Base-by-base conservation (phyloP, 192 early-diverging fungal species). In the Coemansia umbellata region DNA sequence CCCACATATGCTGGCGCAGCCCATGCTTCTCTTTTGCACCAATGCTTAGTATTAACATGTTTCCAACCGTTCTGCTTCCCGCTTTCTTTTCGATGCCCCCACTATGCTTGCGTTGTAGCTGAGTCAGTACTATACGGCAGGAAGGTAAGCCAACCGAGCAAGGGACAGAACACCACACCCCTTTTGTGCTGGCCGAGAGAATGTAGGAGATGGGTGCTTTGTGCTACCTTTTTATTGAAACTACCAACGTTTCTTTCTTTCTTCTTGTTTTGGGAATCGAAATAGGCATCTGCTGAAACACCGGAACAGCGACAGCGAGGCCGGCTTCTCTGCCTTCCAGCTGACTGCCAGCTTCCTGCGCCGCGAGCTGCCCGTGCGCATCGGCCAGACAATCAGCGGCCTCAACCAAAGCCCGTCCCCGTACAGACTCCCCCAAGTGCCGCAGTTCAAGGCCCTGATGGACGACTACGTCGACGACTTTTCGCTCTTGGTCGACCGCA, bases 341-440 rank as follows among this genome's bases (percentile, higher is more conserved):
- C 64, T 78, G 31, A 67, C 82, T 3, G 80, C 82, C 1, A 60
- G 64, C 27, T 83, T 83, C 31, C 37, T 83, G 53, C 63, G 81
- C 60, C 78, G 71, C 44, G 80, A 83, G 47, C 60, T 83, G 39
- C 78, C 80, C 15, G 77, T 81, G 37, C 74, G 82, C n/a, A 66
- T 83, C 19, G 78, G 78, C 8, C 80, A 83, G 53, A 77, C 80
- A 4, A 58, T 78, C 14, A 69, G 59, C 6, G 63, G 78, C 35
- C 67, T 84, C 19, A 68, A 68, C 53, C 59, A 73, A 13, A 74
- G 56, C 17, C 58, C 68, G 33, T 60, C 74, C 28, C 73, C 68
- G 8, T 63, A 71, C 56, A 71, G 73, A 24, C 69, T 81, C 51
- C 51, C 52, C 0, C 57, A 63, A 8, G 58, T 80, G 47, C 56